A percentile compares a stretch with the other conserved stretches of the same genome.
Conservation (phyloP, 2,329 filamentous ascomycete species). For the Pseudocercospora fuligena region DNA sequence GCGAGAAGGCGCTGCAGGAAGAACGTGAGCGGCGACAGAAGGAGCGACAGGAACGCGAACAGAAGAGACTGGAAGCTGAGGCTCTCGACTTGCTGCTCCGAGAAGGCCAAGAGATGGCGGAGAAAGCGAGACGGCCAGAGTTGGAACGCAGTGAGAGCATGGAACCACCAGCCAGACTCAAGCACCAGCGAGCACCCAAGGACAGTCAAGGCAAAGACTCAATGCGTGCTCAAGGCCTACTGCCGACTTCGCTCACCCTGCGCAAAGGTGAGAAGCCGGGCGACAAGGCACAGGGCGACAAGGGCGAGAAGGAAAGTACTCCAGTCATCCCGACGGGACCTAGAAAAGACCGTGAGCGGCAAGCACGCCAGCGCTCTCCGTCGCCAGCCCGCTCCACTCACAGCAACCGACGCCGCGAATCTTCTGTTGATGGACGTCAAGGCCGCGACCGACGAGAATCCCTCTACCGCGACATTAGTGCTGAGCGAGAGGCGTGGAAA, state of each 20-base stretch:
- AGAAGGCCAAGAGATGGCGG: conserved; percentile 60
- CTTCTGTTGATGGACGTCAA: conserved; percentile 34
- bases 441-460: conserved; percentile 32
- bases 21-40: conserved; percentile 50
- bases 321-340: conserved; percentile 27
- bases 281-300: conserved; percentile 8
- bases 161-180: conserved; percentile 46
- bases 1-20: conserved; percentile 56
- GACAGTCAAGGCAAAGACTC: conserved; percentile 35
- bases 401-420: conserved; percentile 33
- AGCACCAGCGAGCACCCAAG: conserved; percentile 30
- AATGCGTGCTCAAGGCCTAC: conserved; percentile 39
- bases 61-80: conserved; percentile 61
- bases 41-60: conserved; percentile 48
- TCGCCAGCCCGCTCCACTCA: conserved; percentile 35
- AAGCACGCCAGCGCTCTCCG: conserved; percentile 34
- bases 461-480: conserved; percentile 40
- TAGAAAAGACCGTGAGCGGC: conserved; percentile 24
- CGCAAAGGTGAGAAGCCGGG: conserved; percentile 35
- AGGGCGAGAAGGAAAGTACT: conserved; percentile 12
- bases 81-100: conserved; percentile 59
- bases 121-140: conserved; percentile 57
- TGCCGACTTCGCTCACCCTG: conserved; percentile 40
- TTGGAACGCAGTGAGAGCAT: conserved; percentile 51
- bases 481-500: conserved; percentile 41